Conservation (phyloP, 306 rosid genomes). For the Luffa aegyptiaca region DNA sequence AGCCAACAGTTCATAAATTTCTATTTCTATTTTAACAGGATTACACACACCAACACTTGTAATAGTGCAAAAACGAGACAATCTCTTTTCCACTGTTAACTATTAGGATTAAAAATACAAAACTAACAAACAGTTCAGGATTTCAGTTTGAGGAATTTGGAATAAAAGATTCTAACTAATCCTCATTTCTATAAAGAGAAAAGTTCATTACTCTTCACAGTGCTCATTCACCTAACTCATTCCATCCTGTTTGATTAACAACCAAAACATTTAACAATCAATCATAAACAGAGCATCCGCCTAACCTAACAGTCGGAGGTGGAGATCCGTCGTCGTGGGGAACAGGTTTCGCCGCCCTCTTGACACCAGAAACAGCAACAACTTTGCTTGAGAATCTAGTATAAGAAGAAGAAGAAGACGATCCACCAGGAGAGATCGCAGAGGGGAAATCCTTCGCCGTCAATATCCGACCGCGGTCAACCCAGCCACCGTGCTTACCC, state of each 20-base stretch:
- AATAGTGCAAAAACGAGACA: neutral
- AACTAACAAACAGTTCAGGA: neutral
- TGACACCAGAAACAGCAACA: slow-evolving; percentile 42
- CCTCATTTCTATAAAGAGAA: neutral
- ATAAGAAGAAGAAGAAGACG: slow-evolving; percentile 22
- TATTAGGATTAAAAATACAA: neutral
- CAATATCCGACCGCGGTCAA: slow-evolving; percentile 47
- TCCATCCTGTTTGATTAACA: neutral
- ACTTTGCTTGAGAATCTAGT: slow-evolving; percentile 30
- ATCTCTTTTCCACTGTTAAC: neutral
- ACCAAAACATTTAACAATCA: neutral
- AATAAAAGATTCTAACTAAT: neutral
- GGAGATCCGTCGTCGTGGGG: slow-evolving; percentile 43
- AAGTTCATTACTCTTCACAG: neutral
- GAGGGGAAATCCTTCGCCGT: slow-evolving; percentile 60
- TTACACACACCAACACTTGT: neutral
- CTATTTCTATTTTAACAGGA: neutral
- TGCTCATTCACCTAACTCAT: neutral
- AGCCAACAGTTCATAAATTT: neutral
- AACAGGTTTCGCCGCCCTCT: slow-evolving; percentile 58
- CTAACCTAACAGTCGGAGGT: slow-evolving; percentile 44
- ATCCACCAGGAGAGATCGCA: slow-evolving; percentile 24
- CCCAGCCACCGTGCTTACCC: slow-evolving; percentile 30
- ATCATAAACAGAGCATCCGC: neutral
- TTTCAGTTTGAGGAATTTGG: neutral